phyloP scores from a whole-genome alignment of 2,329 filamentous ascomycete genomes.

The Cercospora sesami region DNA sequence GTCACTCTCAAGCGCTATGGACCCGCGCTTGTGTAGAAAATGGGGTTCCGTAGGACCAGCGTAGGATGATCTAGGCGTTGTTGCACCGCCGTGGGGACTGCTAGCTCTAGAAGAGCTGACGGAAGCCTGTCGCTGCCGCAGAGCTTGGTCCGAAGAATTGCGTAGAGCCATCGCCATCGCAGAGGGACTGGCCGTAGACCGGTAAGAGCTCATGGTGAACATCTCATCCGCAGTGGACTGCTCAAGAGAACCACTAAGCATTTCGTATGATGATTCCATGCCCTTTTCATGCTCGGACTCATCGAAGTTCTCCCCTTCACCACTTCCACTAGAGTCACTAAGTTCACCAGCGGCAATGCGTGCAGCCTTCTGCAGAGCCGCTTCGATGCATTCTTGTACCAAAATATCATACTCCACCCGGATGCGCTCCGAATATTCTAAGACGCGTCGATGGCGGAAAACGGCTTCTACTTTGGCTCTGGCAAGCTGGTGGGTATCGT shows the following conservation, averaged over 20 bases:
- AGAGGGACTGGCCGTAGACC: conserved; percentile 42
- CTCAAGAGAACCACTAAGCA: conserved; percentile 46
- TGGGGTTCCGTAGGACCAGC: conserved; percentile 56
- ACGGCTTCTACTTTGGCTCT: conserved; percentile 91
- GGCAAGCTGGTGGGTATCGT: conserved; percentile 82
- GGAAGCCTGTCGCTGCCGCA: conserved; percentile 58
- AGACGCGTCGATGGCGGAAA: conserved; percentile 83
- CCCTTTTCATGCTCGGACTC: conserved; percentile 26
- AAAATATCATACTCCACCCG: conserved; percentile 89
- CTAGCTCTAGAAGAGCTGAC: conserved; percentile 78
- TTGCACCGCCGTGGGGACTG: conserved; percentile 74
- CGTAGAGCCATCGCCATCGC: conserved; percentile 59
- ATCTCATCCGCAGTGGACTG: conserved; percentile 42
- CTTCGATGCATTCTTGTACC: conserved; percentile 93
- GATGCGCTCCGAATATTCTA: conserved; percentile 95
- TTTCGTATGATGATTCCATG: conserved; percentile 12
- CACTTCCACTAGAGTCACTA: conserved; percentile 66
- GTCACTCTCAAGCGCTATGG: conserved; percentile 81
- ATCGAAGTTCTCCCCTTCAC: conserved; percentile 30
- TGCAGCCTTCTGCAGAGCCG: conserved; percentile 84
- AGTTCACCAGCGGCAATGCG: conserved; percentile 82
- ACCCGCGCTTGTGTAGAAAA: conserved; percentile 69
- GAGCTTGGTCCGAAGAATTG: conserved; percentile 53
- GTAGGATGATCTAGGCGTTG: conserved; percentile 88
- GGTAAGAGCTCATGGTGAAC: conserved; percentile 25